Evolutionary conservation across 176 grass and related monocot genomes (phyloP).

Genomic region (Dendrocalamus sinicus): DNA sequence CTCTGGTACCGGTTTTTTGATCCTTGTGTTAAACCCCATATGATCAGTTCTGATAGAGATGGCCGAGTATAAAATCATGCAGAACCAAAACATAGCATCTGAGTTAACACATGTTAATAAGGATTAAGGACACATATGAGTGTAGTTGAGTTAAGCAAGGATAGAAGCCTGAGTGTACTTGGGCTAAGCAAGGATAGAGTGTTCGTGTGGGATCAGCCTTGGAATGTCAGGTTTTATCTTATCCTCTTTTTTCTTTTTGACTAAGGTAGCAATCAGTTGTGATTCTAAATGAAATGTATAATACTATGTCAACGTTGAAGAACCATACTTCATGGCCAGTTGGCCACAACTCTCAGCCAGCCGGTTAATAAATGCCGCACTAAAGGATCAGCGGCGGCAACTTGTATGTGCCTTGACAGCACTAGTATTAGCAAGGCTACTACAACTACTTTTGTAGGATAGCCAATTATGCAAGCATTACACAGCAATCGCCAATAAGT

Average conservation of each 20-base stretch:
- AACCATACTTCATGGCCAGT: not conserved
- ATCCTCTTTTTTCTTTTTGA: not conserved
- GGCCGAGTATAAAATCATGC: not conserved
- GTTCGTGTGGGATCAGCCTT: not conserved
- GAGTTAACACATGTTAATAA: constrained; percentile 4
- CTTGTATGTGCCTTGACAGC: not conserved
- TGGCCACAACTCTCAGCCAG: not conserved
- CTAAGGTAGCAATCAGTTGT: not conserved
- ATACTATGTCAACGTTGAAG: not conserved
- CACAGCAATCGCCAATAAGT: not conserved
- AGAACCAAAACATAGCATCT: not conserved
- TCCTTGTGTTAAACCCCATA: constrained; percentile 21
- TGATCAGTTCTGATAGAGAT: not conserved
- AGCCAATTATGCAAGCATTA: not conserved
- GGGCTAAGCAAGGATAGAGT: not conserved
- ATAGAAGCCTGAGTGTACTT: not conserved
- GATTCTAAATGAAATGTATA: constrained; percentile 11
- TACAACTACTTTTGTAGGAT: not conserved
- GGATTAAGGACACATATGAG: not conserved
- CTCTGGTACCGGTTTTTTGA: too few relatives aligned
- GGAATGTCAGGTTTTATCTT: not conserved
- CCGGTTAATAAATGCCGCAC: not conserved
- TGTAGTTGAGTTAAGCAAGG: not conserved
- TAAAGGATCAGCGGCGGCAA: not conserved
- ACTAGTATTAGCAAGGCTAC: not conserved